Evolutionary conservation across 164 flowering plant species (phyloP), one percentile per base, ranked within the genome.

Genomic region (Sextonia rubra): DNA sequence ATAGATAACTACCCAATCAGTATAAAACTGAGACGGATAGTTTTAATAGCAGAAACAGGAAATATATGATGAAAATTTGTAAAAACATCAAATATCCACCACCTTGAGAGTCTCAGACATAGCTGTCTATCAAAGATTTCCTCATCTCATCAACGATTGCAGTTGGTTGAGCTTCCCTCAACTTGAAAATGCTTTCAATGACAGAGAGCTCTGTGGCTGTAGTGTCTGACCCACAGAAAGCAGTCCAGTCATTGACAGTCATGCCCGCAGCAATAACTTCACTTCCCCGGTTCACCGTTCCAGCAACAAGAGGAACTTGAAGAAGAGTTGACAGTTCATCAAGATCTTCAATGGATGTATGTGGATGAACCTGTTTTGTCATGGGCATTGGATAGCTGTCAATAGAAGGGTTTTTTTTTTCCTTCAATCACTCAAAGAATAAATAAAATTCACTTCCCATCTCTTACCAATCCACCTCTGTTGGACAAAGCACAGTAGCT

Each of bases 241-340:
- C 94, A 1, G 97, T 89, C 98, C 98, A 92, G 81, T 94, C 97
- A 68, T 94, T 94, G 12, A 90, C 98, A 0, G 80, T 84, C 85
- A 94, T 77, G 2, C 98, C 98, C 47, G 95, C 91, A 61, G 77
- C 97, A 64, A 94, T 85, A 9, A 92, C 97, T 73, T 94, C 97
- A 68, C 97, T 87, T 5, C 98, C 98, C 56, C 97, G 87, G 80
- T 94, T 94, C 47, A 94, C 89, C 3, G 97, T 94, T 15, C 98
- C 98, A 44, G 98, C 97, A 37, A 92, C 94, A 64, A 94, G 77
- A 64, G 98, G 98, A 11, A 94, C 97, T 78, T 94, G 98, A 72
- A 94, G 97, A 27, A 94, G 97, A 0, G 98, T 94, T 1, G 97
- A 92, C 15, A 94, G 93, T 69, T 94, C 98, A 75, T 94, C 97